Percentiles rank a stretch among this genome's conserved stretches.
These are phyloP conservation scores for Aspergillus clavatus DNA, from an alignment of 2,329 filamentous ascomycete species.

Conservation along the genomic window DNA sequence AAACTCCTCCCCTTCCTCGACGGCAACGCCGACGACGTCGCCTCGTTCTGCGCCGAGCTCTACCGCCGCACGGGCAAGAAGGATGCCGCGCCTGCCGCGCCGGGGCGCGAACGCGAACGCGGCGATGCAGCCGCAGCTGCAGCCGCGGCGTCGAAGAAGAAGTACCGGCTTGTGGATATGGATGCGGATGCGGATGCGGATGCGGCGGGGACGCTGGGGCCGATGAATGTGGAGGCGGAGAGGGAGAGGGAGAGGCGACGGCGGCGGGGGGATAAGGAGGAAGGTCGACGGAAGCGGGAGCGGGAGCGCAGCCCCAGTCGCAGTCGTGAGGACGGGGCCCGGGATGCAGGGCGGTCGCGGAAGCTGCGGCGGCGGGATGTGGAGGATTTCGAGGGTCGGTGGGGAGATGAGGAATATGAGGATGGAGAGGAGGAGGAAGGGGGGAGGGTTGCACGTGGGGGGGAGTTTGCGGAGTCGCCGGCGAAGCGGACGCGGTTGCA, in stretches of 20 bases:
- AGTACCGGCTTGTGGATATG: constrained; percentile 53
- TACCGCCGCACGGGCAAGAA: constrained; percentile 28
- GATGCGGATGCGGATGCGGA: constrained; percentile 39
- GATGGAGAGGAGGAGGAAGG: constrained; percentile 41
- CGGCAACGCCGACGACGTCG: constrained; percentile 43
- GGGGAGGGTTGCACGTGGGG: no score
- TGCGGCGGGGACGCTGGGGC: constrained; percentile 27
- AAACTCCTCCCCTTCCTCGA: constrained; percentile 52
- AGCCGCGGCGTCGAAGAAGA: constrained; percentile 42
- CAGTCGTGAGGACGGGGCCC: constrained; percentile 32
- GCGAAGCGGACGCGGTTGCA: constrained; percentile 67
- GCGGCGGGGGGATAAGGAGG: constrained; percentile 25
- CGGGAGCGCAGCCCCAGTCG: constrained; percentile 31
- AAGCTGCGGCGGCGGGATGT: constrained; percentile 48
- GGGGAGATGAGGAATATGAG: constrained; percentile 68
- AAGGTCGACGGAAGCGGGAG: constrained; percentile 35
- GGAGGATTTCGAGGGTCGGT: constrained; percentile 67
- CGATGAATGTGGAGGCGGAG: constrained; percentile 35
- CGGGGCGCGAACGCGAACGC: constrained; percentile 9
- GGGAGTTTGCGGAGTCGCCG: constrained; percentile 61
- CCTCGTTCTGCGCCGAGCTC: constrained; percentile 46
- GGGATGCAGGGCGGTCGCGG: constrained; percentile 45
- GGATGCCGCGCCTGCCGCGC: constrained; percentile 15
- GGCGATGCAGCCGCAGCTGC: no score
- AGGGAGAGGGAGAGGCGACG: constrained; percentile 35